These are phyloP conservation scores for Saccharomycopsis microspora DNA, from an alignment of 805 yeast genomes.

Conservation along the genomic window DNA sequence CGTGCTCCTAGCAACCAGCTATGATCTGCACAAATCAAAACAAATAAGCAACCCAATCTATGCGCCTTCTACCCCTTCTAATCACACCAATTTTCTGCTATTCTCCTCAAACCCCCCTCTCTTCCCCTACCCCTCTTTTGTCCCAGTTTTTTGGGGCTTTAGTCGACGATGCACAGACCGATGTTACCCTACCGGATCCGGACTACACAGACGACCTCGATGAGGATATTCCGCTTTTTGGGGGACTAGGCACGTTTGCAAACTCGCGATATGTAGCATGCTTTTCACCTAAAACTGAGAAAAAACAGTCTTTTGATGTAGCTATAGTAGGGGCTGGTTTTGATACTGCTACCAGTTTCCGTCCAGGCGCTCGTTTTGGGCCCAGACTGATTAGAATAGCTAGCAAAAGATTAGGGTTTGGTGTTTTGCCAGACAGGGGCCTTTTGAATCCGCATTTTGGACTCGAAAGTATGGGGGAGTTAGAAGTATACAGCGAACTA, in stretches of 20 bases:
- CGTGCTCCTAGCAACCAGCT: no score
- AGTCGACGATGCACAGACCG: no score
- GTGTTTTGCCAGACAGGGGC: constrained; percentile 10
- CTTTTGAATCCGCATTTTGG: constrained; percentile 2
- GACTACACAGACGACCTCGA: constrained; percentile 6
- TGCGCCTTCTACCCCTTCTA: no score
- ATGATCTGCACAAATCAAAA: no score
- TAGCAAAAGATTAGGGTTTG: constrained; percentile 30
- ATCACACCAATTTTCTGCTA: no score
- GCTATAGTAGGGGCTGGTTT: constrained; percentile 75
- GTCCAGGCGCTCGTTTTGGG: constrained; percentile 80
- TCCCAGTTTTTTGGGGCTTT: no score
- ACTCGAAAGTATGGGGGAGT: constrained; percentile 15
- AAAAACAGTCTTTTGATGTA: constrained; percentile 37
- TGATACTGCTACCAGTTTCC: constrained; percentile 69
- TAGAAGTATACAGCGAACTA: constrained; percentile 34
- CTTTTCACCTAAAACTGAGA: background rate
- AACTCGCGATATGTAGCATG: background rate
- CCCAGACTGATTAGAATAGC: constrained; percentile 62
- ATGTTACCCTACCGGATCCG: background rate
- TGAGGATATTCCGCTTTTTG: background rate
- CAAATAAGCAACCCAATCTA: no score
- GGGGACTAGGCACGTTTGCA: constrained; percentile 8
- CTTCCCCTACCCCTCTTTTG: no score
- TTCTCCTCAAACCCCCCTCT: no score